A percentile compares a stretch with the other conserved stretches of the same genome.
These are phyloP conservation scores for Botrytis byssoidea DNA, from an alignment of 2,329 filamentous ascomycete genomes.

Conservation along the genomic window DNA sequence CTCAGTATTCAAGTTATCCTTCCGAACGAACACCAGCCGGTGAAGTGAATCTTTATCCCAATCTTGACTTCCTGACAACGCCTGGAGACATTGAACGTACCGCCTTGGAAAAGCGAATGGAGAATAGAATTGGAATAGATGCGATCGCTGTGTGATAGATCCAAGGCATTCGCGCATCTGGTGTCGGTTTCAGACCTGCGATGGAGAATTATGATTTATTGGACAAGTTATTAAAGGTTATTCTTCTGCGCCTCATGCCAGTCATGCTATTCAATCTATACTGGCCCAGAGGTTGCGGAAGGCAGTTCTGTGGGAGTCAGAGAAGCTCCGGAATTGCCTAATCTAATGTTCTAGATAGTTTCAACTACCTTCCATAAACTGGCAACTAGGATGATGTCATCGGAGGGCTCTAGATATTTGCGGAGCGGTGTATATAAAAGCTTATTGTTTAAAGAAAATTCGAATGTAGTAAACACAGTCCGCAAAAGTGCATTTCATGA, in stretches of 20 bases:
- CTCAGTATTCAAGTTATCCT: too few relatives aligned
- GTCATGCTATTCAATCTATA: too few relatives aligned
- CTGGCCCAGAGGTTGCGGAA: too few relatives aligned
- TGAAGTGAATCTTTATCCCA: background rate
- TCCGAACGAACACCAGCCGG: too few relatives aligned
- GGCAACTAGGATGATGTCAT: background rate
- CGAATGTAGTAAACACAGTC: background rate
- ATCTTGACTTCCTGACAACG: background rate
- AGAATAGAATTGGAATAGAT: background rate
- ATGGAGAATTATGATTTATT: too few relatives aligned
- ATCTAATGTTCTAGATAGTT: background rate
- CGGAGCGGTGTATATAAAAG: background rate
- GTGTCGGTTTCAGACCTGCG: too few relatives aligned
- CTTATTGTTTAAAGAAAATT: background rate
- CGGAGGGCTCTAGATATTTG: background rate
- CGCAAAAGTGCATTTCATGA: background rate
- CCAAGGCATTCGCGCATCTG: too few relatives aligned
- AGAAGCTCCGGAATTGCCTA: background rate
- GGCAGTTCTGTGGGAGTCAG: too few relatives aligned
- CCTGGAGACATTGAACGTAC: background rate
- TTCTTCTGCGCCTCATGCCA: too few relatives aligned
- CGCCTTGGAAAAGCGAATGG: fast-evolving
- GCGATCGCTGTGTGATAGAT: background rate
- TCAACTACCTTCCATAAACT: fast-evolving
- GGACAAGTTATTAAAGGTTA: too few relatives aligned